Percentiles rank a stretch among this genome's conserved stretches.
These are phyloP conservation scores for Phytomonas sp. DNA, from an alignment of 208 protist species.

Conservation along the genomic window DNA sequence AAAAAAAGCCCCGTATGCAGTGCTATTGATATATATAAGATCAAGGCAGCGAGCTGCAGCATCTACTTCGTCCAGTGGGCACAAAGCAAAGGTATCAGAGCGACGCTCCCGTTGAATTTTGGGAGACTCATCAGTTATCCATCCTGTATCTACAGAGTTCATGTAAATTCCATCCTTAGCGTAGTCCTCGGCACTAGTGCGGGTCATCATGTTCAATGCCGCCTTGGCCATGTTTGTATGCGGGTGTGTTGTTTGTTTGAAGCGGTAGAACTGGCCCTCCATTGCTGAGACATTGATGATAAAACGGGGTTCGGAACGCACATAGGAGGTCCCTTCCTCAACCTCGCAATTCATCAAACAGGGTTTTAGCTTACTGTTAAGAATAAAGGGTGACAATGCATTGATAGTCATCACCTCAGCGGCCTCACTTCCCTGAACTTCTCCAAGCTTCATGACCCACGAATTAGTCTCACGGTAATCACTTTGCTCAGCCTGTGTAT, in stretches of 20 bases:
- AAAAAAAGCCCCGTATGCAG: conserved; percentile 78
- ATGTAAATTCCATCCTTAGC: conserved; percentile 92
- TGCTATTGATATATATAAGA: conserved; percentile 85
- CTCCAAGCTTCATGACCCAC: conserved; percentile 85
- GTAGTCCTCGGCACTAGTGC: conserved; percentile 88
- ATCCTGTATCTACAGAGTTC: conserved; percentile 97
- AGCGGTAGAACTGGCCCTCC: conserved; percentile 95
- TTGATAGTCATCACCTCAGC: conserved; percentile 96
- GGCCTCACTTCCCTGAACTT: conserved; percentile 89
- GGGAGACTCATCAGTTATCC: conserved; percentile 95
- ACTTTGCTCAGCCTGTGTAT: conserved; percentile 80
- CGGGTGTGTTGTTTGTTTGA: conserved; percentile 91
- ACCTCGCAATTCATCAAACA: conserved; percentile 67
- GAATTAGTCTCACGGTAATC: conserved; percentile 85
- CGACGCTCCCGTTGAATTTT: conserved; percentile 78
- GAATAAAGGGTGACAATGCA: conserved; percentile 92
- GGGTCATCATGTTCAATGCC: conserved; percentile 98
- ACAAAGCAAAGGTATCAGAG: conserved; percentile 44
- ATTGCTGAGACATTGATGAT: conserved; percentile 98
- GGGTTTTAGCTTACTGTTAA: conserved; percentile 89
- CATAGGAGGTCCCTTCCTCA: conserved; percentile 15
- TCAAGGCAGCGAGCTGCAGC: conserved; percentile 93
- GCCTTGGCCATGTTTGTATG: conserved; percentile 99
- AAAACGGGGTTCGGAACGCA: conserved; percentile 70
- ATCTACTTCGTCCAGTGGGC: conserved; percentile 94